Evolutionary conservation across 306 rosid genomes (phyloP), one percentile per base, ranked within the genome.

Genomic region (Luffa aegyptiaca): DNA sequence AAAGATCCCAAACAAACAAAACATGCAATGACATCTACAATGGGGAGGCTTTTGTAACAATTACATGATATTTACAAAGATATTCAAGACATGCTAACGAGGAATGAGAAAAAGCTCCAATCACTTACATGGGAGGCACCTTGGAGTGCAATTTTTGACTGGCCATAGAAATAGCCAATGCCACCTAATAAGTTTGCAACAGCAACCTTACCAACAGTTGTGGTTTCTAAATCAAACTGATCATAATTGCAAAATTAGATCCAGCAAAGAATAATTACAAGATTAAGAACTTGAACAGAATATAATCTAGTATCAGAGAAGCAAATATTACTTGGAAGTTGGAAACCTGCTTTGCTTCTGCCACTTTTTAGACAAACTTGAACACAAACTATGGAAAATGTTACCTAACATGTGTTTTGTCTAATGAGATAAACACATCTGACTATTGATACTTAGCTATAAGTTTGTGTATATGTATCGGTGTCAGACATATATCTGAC

Each of bases 151-250:
- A 93, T 95, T 88, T 85, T 91, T 79, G 97, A 95, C 88, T 83
- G 97, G 80, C 99, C 99, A 84, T 88, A 95, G 89, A 90, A 95
- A 87, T 93, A 95, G 83, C 99, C 96, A 3, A 95, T 89, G 82
- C 99, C 99, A 84, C 97, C 99, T 82, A 95, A 82, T 80, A 95
- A 82, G 85, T 90, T 95, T 79, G 93, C 97, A 21, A 95, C 74
- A 57, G 99, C 97, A 80, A 93, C 93, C 92, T 93, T 93, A 73
- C 94, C 97, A 83, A 88, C 96, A 76, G 83, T 71, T 57, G 89
- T 48, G 45, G 93, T 88, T 81, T 95, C 97, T 7, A 86, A 85
- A 86, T 93, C 97, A 85, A 93, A 87, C 99, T 95, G 92, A 72
- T 21, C 72, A 83, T 55, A 82, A 80, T 71, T 72, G 81, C 62